Evolutionary conservation across 169 alveolate species (phyloP).

Genomic region (Eimeria necatrix): DNA sequence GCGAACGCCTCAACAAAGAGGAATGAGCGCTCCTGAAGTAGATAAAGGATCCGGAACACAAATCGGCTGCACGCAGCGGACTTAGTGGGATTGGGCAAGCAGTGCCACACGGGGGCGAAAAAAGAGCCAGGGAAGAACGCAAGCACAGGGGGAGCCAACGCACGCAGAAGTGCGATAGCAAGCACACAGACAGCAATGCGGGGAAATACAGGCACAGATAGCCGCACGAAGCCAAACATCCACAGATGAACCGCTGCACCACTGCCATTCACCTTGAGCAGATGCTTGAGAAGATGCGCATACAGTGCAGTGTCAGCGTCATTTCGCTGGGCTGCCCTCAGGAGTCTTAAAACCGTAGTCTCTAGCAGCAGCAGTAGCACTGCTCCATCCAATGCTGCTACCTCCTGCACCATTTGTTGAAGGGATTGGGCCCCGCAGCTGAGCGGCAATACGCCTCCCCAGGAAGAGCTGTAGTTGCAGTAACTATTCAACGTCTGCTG

Average conservation of each 20-base stretch:
- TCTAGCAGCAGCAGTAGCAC: constrained; percentile 7
- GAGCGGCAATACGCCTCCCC: constrained; percentile 54
- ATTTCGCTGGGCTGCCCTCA: constrained; percentile 40
- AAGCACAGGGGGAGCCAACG: background rate
- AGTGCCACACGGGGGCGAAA: background rate
- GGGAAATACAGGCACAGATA: background rate
- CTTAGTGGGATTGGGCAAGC: too few species aligned
- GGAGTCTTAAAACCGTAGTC: constrained; percentile 27
- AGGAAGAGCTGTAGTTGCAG: constrained; percentile 41
- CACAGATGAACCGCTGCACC: background rate
- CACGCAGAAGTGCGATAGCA: background rate
- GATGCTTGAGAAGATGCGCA: constrained; percentile 48
- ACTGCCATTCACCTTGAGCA: constrained; percentile 27
- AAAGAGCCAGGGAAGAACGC: background rate
- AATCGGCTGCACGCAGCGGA: too few species aligned
- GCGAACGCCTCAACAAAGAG: background rate
- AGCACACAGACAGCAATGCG: background rate
- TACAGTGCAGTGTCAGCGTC: constrained; percentile 44
- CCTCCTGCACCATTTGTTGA: constrained; percentile 47
- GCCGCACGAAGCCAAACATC: background rate
- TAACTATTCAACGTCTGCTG: background rate
- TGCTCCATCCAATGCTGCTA: constrained; percentile 26
- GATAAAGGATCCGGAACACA: background rate
- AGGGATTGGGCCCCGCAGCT: constrained; percentile 37
- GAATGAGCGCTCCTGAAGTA: background rate